These are phyloP conservation scores for Ampelomyces quisqualis DNA, from an alignment of 2,329 filamentous ascomycete species.

Conservation along the genomic window DNA sequence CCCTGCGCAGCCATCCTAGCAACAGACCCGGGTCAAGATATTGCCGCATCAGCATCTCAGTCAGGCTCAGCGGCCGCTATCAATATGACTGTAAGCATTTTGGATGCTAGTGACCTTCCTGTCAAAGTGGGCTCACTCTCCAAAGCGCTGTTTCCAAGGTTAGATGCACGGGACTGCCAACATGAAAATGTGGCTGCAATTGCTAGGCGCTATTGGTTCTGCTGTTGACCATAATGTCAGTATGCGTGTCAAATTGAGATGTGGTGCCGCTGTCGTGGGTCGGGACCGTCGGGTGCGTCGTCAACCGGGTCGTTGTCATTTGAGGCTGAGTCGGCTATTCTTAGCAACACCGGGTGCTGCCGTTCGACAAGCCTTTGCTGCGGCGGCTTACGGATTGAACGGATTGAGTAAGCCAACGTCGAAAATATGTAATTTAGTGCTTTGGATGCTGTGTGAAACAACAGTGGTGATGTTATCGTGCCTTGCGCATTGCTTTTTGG, in stretches of 20 bases:
- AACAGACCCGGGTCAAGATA: constrained; percentile 2
- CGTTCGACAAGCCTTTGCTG: constrained; percentile 6
- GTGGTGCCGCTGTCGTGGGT: constrained; percentile 1
- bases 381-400: constrained; percentile 4
- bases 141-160: not conserved
- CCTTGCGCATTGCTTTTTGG: too few species aligned
- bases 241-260: constrained; percentile 2
- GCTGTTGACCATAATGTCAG: not conserved
- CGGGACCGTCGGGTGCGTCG: constrained; percentile 3
- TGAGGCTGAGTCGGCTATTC: constrained; percentile 24
- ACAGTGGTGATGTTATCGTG: too few species aligned
- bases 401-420: constrained; percentile 7
- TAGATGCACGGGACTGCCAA: not conserved
- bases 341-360: constrained; percentile 15
- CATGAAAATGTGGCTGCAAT: not conserved
- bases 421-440: not conserved
- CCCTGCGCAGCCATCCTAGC: constrained; percentile 7
- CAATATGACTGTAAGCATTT: too few species aligned
- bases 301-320: constrained; percentile 5
- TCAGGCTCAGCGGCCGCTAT: constrained; percentile 8
- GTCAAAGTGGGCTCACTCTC: not conserved
- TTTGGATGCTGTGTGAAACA: not conserved
- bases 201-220: not conserved
- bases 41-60: constrained; percentile 7
- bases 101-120: not conserved